phyloP scores from a whole-genome alignment of 2,329 filamentous ascomycete species.

The Hirsutella rhossiliensis region DNA sequence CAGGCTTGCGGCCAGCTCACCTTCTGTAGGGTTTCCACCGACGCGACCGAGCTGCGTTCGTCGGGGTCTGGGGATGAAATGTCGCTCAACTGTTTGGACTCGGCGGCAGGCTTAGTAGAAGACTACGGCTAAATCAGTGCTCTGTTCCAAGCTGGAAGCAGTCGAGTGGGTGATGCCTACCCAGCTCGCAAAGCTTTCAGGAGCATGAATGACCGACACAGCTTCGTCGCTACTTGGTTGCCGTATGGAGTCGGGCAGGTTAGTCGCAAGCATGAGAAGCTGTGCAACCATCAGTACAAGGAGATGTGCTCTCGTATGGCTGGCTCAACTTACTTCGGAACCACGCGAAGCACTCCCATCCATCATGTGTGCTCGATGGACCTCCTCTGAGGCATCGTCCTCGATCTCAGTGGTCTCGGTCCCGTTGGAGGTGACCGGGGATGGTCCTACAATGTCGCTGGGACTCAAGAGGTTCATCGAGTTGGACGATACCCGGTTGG shows the following conservation, averaged over 20 bases:
- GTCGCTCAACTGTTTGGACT: slow-evolving; percentile 22
- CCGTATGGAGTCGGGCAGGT: slow-evolving; percentile 43
- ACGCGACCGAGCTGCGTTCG: slow-evolving; percentile 17
- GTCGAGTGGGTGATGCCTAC: slow-evolving; percentile 27
- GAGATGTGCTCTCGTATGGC: background rate
- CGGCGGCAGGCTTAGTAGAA: slow-evolving; percentile 30
- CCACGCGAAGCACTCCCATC: slow-evolving; percentile 8
- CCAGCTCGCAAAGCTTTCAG: slow-evolving; percentile 71
- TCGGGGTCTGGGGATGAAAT: slow-evolving; percentile 25
- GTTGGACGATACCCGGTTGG: slow-evolving; percentile 34
- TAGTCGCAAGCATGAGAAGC: slow-evolving; percentile 43
- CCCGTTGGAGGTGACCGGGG: slow-evolving; percentile 74
- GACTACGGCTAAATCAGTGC: slow-evolving; percentile 18
- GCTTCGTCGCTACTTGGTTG: slow-evolving; percentile 60
- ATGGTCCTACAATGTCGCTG: slow-evolving; percentile 64
- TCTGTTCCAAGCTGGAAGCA: background rate
- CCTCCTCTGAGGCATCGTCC: slow-evolving; percentile 57
- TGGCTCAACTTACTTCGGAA: slow-evolving; percentile 17
- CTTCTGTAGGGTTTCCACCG: slow-evolving; percentile 10
- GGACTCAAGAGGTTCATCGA: slow-evolving; percentile 47
- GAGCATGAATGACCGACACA: slow-evolving; percentile 83
- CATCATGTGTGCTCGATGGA: slow-evolving; percentile 19
- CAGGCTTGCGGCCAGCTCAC: slow-evolving; percentile 5
- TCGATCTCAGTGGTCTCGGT: slow-evolving; percentile 78
- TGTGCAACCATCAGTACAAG: slow-evolving; percentile 13